Base-by-base conservation (phyloP, 495 filamentous ascomycete genomes). In the Aspergillus sclerotiicarbonarius region DNA sequence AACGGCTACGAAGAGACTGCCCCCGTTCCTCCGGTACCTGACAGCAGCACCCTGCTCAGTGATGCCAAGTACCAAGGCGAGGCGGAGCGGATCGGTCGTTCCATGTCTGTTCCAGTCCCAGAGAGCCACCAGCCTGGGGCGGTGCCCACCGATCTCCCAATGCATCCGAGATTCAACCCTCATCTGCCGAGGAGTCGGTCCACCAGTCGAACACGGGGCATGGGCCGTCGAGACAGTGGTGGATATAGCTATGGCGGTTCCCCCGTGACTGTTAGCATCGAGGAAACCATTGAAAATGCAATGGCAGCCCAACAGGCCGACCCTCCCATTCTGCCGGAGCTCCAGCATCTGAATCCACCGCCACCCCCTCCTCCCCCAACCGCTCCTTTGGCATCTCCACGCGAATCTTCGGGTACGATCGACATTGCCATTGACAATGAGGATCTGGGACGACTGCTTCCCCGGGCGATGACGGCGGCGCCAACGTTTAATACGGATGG, bases 301-400 rank as follows among this genome's bases (percentile, higher is more conserved):
- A 81, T 70, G 73, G 79, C 58, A 71, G 69, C 52, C 69, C 62
- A 53, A 65, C 54, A 63, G 39, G 48, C 32, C 52, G 62, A 68
- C 29, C 86, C 88, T 10, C 85, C 85, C 10, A 81, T 96, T 31
- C 77, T 96, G 39, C 85, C 86, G 51, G 89, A 96, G 61, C 82
- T 96, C n/a, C 88, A 91, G 66, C 91, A 96, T 71, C 81, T 96
- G 8, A 85, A 86, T 29, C 76, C 88, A 3, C 86, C 86, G 1
- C 88, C 80, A 37, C 82, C 83, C 51, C 83, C 71, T 52, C 87
- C 81, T 60, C 80, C 73, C 37, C 74, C 69, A 29, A 65, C 62
- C 35, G 58, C 69, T 16, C 51, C 64, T 2, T 58, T 62, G 18
- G 59, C 65, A 20, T 76, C 77, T 4, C 78, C 77, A 29, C 73